A percentile compares a stretch with the other conserved stretches of the same genome.
These are phyloP conservation scores for Trichoderma pleuroti DNA, from an alignment of 2,329 filamentous ascomycete genomes.

Conservation along the genomic window DNA sequence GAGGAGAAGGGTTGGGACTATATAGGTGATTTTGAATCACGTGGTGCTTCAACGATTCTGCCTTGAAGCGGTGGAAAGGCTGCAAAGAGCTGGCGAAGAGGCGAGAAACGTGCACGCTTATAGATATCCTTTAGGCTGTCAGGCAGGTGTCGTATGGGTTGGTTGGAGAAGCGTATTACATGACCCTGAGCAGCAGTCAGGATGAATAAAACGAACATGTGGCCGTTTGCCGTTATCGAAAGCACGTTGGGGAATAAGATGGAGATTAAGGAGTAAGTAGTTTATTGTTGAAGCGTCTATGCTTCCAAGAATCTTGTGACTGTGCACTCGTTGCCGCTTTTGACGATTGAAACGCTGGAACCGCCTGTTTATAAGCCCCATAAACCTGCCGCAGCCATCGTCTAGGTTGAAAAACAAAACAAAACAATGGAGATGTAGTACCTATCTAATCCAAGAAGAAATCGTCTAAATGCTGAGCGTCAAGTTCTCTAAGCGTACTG, in stretches of 20 bases:
- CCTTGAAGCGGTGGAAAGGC: not conserved
- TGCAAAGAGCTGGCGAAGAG: not conserved
- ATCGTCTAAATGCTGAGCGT: constrained; percentile 9
- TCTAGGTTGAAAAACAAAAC: not conserved
- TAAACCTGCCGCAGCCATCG: not conserved
- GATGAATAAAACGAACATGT: not conserved
- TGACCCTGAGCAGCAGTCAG: too few relatives aligned
- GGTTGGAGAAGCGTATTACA: not conserved
- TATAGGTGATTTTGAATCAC: not conserved
- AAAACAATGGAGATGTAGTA: not conserved
- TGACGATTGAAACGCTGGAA: not conserved
- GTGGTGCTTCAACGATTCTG: constrained; percentile 4
- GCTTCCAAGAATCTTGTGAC: not conserved
- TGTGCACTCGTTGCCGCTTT: not conserved
- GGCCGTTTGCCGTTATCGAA: not conserved
- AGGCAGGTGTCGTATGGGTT: not conserved
- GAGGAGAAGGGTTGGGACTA: not conserved
- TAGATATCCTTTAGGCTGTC: not conserved
- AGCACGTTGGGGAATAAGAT: not conserved
- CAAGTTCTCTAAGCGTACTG: not conserved
- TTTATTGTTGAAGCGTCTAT: not conserved
- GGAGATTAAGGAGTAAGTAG: not conserved
- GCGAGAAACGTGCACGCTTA: not conserved
- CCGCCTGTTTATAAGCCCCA: not conserved
- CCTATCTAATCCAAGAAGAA: constrained; percentile 8